phyloP scores from a whole-genome alignment of 768 basidiomycete genomes.

The Kockovaella imperatae region DNA sequence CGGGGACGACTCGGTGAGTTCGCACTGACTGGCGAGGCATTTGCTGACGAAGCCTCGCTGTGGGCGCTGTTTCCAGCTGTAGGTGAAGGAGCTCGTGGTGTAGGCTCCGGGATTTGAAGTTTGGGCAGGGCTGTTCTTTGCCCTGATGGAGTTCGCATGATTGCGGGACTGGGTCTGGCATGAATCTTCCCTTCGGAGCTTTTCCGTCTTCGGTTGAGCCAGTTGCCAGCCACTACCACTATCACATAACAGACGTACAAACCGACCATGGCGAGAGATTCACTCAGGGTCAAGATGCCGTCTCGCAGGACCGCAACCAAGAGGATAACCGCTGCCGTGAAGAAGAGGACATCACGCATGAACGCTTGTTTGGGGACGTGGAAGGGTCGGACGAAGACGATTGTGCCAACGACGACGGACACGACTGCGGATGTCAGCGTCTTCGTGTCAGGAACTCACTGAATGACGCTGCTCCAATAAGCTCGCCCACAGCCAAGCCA shows the following conservation, averaged over 20 bases:
- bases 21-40: too few relatives aligned
- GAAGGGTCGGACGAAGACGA: constrained; percentile 95
- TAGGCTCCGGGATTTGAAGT: too few relatives aligned
- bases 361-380: constrained; percentile 71
- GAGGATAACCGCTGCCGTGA: constrained; percentile 70
- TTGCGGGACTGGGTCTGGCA: too few relatives aligned
- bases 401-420: constrained; percentile 92
- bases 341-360: constrained; percentile 90
- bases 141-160: constrained; percentile 47
- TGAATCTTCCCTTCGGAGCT: constrained; percentile 27
- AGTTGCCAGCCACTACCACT: constrained; percentile 66
- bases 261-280: constrained; percentile 62
- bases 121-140: constrained; percentile 31
- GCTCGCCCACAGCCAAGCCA: constrained; percentile 84
- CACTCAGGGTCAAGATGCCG: constrained; percentile 60
- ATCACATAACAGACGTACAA: constrained; percentile 71
- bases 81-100: too few relatives aligned
- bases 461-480: constrained; percentile 90
- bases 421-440: constrained; percentile 49
- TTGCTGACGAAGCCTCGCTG: too few relatives aligned
- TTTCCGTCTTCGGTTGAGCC: constrained; percentile 56
- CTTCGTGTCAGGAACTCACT: constrained; percentile 42
- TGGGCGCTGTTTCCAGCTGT: neutral
- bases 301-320: constrained; percentile 73
- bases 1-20: too few relatives aligned